Base-by-base conservation (phyloP, 202 grass and related monocot species). In the Saccharum hybrid region DNA sequence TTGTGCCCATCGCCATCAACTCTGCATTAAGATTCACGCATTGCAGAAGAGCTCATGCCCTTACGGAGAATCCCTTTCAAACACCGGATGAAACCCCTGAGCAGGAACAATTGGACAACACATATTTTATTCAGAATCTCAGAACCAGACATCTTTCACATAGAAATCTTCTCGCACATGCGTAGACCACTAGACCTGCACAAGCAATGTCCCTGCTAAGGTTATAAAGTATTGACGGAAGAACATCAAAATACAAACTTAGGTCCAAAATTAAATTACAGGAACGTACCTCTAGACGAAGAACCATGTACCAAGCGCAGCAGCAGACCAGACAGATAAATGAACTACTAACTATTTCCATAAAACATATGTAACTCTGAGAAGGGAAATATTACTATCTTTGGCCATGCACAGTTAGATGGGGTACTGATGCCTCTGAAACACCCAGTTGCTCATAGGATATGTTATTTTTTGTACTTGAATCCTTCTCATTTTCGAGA, bases 401-500 rank as follows among this genome's bases (percentile, higher is more conserved):
- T 30, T 90, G 76, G 54, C 75, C 70, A 76, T 87, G 68, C 23
- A 84, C 75, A 4, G 88, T 48, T 2, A 80, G 6, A 63, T 71
- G 33, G 28, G 80, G 62, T 74, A 10, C 23, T 57, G 80, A 76
- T 84, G 75, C 63, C 70, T 75, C 31, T n/a, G 16, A 45, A 64
- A 62, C 41, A 83, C 63, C 51, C 14, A 71, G 69, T 45, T 70
- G 76, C 76, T 87, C 84, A 66, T 49, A 30, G 33, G 68, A 63
- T 48, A 22, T 75, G 56, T 23, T 81, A 62, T 52, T 79, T 66
- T 66, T 79, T 40, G 77, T 71, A 46, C 30, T 83, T 10, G 66
- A 74, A 18, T 63, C 72, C 37, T 63, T 87, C 81, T 90, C 85
- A 22, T 86, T 88, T 8, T 94, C 59, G 63, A 96, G 66, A 82